Percentiles rank a stretch among this genome's conserved stretches.
These are phyloP conservation scores for Ceratobasidium sp. DNA, from an alignment of 1,284 basidiomycete species.

Conservation along the genomic window DNA sequence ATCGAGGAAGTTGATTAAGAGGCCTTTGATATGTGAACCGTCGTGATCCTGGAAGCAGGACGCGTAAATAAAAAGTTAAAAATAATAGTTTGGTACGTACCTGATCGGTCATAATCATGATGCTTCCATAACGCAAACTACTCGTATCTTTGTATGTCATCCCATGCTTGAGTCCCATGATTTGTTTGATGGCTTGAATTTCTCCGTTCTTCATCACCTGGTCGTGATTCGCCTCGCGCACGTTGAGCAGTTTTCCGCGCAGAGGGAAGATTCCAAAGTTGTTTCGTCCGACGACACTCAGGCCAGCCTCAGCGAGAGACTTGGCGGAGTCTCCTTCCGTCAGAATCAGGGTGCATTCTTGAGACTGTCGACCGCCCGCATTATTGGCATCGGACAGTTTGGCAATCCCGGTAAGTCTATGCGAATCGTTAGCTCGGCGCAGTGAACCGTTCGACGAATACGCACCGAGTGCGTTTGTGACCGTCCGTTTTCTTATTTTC, in stretches of 20 bases:
- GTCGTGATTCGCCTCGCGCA: constrained; percentile 95
- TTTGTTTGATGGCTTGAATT: constrained; percentile 97
- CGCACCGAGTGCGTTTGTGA: constrained; percentile 85
- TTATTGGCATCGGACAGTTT: constrained; percentile 99
- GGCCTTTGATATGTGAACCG: constrained; percentile 99
- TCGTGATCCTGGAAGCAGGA: constrained; percentile 87
- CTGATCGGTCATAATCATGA: constrained; percentile 99
- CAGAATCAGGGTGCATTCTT: constrained; percentile 93
- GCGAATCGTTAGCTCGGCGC: constrained; percentile 14
- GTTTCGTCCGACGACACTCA: constrained; percentile 95
- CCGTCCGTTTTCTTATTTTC: constrained; percentile 97
- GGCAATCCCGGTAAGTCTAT: constrained; percentile 86
- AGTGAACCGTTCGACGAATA: neutral
- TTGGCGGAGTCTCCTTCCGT: constrained; percentile 99
- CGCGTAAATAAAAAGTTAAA: constrained; percentile 33
- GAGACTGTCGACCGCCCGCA: constrained; percentile 85
- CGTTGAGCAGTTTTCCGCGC: constrained; percentile 96
- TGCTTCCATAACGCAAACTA: constrained; percentile 88
- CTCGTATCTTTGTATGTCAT: constrained; percentile 82
- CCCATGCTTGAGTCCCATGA: constrained; percentile 94
- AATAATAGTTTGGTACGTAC: constrained; percentile 56
- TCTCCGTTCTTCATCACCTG: constrained; percentile 99
- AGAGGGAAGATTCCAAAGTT: constrained; percentile 98
- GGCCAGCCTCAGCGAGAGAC: constrained; percentile 92
- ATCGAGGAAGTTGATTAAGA: constrained; percentile 98